phyloP scores from a whole-genome alignment of 2,329 filamentous ascomycete species.

The Pestalotiopsis sp. region DNA sequence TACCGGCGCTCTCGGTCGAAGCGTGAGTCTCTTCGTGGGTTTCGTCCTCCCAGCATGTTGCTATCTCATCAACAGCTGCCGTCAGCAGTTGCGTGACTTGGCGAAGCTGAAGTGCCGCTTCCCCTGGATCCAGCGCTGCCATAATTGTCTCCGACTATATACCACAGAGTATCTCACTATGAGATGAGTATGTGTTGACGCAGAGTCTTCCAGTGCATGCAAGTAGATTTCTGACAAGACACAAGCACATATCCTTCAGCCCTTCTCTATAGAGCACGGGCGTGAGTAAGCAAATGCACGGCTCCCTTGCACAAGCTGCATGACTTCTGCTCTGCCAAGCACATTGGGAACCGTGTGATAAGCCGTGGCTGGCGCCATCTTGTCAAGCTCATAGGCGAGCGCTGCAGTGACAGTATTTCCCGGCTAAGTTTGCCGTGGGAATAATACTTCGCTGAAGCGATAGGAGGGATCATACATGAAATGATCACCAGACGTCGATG shows the following conservation, averaged over 20 bases:
- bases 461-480: not conserved
- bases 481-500: not conserved
- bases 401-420: not conserved
- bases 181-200: not conserved
- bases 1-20: not conserved
- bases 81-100: not conserved
- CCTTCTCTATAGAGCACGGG: not conserved
- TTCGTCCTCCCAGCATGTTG: not conserved
- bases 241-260: too few species aligned
- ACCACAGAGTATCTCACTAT: not conserved
- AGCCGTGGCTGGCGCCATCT: not conserved
- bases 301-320: not conserved
- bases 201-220: too few species aligned
- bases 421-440: not conserved
- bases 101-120: not conserved
- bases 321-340: not conserved
- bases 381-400: conserved; percentile 4
- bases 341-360: not conserved
- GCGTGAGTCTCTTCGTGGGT: not conserved
- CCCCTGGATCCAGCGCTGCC: not conserved
- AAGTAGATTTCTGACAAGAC: too few species aligned
- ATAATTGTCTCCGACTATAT: not conserved
- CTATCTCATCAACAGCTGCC: not conserved
- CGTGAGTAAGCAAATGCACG: not conserved
- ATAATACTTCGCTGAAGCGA: not conserved